Base-by-base conservation (phyloP, 2,329 filamentous ascomycete genomes). In the Hymenoscyphus occultus region DNA sequence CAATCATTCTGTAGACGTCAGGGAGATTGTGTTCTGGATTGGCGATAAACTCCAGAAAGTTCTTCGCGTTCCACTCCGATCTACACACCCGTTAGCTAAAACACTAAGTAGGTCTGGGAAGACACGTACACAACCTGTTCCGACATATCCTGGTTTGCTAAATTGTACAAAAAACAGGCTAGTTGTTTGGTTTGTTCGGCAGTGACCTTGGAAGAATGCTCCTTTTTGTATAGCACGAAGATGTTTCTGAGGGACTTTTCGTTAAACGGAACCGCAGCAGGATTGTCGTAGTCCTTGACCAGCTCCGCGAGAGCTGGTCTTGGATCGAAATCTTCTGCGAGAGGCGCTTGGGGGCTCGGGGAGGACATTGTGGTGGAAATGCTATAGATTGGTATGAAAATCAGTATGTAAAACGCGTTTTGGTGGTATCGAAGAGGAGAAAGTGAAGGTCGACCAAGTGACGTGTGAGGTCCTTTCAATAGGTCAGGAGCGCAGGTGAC, bases 11-110 rank as follows among this genome's bases (percentile, higher is more conserved):
- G 32, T 59, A 64, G 5, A 22, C 7, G 4, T 48, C 31, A 0
- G 63, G 63, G 28, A 61, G 31, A 3, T 61, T 61, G 39, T 16
- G 39, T 5, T 28, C 16, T 3, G 63, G 59, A 19, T 61, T 42
- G 3, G 16, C 19, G 5, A 64, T 58, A 5, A 9, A 12, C 22
- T 16, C 39, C 4, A 64, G 40, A 7, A 51, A 13, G 28, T 3
- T 19, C 22, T 39, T 51, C 10, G 39, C 59, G 35, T 61, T 61
- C 5, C 35, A 51, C n/a, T 39, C 5, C n/a, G 12, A 13, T 28
- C 63, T 64, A n/a, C 4, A 35, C 3, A 28, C 12, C 12, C 14
- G 31, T 60, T 31, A 56, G 40, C n/a, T 35, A 22, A 31, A n/a
- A 9, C 39, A 32, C 14, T 12, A 10, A 31, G 3, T 7, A 22